Evolutionary conservation across 192 early-diverging fungal genomes (phyloP).

Genomic region (Kappamyces sp.): DNA sequence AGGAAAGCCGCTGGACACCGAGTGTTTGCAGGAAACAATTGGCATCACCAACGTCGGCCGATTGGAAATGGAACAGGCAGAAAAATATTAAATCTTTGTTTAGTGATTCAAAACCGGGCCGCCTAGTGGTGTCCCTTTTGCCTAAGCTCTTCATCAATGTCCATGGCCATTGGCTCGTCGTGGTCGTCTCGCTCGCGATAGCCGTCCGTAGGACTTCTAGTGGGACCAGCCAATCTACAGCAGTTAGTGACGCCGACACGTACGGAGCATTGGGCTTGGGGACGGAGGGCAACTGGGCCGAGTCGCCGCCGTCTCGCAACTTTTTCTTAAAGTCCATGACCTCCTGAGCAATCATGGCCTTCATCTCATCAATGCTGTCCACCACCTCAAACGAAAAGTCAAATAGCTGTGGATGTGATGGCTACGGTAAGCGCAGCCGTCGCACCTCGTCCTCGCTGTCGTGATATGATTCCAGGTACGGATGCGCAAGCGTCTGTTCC

Average conservation of each 20-base stretch:
- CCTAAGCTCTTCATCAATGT: conserved; percentile 46
- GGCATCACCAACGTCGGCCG: conserved; percentile 32
- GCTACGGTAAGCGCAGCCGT: conserved; percentile 25
- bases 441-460: conserved; percentile 73
- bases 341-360: conserved; percentile 40
- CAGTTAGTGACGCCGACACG: neutral
- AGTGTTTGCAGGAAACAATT: conserved; percentile 36
- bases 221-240: conserved; percentile 35
- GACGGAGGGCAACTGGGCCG: neutral
- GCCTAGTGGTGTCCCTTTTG: conserved; percentile 4
- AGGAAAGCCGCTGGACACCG: conserved; percentile 22
- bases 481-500: conserved; percentile 86
- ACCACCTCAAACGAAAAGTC: conserved; percentile 81
- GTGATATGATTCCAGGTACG: conserved; percentile 89
- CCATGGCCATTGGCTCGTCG: conserved; percentile 43
- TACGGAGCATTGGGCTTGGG: neutral
- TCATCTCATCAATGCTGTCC: conserved; percentile 74
- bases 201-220: conserved; percentile 23
- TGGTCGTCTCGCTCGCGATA: conserved; percentile 35
- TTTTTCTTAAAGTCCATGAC: conserved; percentile 16
- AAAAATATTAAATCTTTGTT: conserved; percentile 7
- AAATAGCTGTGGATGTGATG: conserved; percentile 59
- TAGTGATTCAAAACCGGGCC: neutral
- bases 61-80: conserved; percentile 27
- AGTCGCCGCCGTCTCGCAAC: neutral